Percentiles rank a stretch among this genome's conserved stretches.
These are phyloP conservation scores for Stagonosporopsis vannaccii DNA, from an alignment of 2,329 filamentous ascomycete genomes.

Conservation along the genomic window DNA sequence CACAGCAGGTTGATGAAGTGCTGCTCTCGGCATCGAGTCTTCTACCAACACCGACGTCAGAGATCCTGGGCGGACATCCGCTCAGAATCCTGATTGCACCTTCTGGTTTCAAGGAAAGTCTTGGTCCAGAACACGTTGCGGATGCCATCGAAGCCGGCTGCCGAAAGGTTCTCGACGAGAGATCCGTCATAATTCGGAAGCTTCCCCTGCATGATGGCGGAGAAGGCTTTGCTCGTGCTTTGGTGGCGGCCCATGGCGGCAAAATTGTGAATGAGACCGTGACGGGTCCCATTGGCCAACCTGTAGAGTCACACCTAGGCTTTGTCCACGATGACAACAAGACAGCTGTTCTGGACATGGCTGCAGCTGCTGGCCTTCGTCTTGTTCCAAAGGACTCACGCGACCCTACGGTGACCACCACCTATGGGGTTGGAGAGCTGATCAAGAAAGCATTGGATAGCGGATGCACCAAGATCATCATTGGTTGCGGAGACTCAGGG, in stretches of 20 bases:
- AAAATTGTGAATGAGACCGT: slow-evolving; percentile 49
- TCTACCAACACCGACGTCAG: slow-evolving; percentile 29
- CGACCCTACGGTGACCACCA: slow-evolving; percentile 59
- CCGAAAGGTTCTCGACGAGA: slow-evolving; percentile 50
- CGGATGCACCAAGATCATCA: slow-evolving; percentile 56
- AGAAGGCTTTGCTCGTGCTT: slow-evolving; percentile 59
- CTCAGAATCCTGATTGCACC: slow-evolving; percentile 58
- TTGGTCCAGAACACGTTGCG: slow-evolving; percentile 58
- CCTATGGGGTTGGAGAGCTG: slow-evolving; percentile 61
- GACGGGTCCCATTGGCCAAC: slow-evolving; percentile 54
- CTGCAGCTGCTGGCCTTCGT: slow-evolving; percentile 60
- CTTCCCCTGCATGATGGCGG: slow-evolving; percentile 62
- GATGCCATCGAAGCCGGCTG: slow-evolving; percentile 61
- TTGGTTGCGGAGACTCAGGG: slow-evolving; percentile 63
- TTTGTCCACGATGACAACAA: slow-evolving; percentile 50
- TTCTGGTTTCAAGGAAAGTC: slow-evolving; percentile 63
- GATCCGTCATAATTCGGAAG: slow-evolving; percentile 55
- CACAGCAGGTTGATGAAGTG: slow-evolving; percentile 26
- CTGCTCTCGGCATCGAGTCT: slow-evolving; percentile 27
- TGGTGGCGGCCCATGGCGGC: slow-evolving; percentile 56
- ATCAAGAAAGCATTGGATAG: slow-evolving; percentile 56
- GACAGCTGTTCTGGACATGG: slow-evolving; percentile 61
- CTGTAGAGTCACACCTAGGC: slow-evolving; percentile 57
- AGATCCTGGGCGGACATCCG: slow-evolving; percentile 29
- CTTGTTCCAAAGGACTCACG: slow-evolving; percentile 56